Evolutionary conservation across 176 grass and related monocot species (phyloP).

Genomic region (Rhynchospora pubera): DNA sequence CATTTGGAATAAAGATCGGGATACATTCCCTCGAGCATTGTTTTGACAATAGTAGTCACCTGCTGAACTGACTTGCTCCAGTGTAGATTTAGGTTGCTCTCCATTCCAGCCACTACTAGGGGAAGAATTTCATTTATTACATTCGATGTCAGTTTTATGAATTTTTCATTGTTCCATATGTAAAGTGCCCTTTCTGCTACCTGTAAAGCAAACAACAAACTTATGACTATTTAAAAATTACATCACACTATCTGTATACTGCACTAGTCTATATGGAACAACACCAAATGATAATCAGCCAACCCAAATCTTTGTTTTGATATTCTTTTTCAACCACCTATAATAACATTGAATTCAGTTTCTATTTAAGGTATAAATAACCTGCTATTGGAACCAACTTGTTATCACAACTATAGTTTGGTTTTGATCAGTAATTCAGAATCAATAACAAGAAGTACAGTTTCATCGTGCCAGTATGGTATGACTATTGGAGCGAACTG

Average conservation of each 20-base stretch:
- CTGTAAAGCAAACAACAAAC: conserved; percentile 24
- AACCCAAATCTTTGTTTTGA: not conserved
- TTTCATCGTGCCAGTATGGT: not conserved
- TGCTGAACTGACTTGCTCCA: conserved; percentile 91
- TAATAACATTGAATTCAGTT: not conserved
- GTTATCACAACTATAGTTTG: not conserved
- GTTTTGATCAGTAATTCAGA: not conserved
- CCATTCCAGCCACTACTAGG: conserved; percentile 44
- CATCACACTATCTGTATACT: not conserved
- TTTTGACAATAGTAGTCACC: conserved; percentile 50
- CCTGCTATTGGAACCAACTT: not conserved
- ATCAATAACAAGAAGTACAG: not conserved
- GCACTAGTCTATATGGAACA: not conserved
- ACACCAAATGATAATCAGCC: not conserved
- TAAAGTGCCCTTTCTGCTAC: conserved; percentile 83
- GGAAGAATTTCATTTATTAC: conserved; percentile 53
- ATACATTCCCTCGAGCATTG: conserved; percentile 43
- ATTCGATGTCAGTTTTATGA: conserved; percentile 51
- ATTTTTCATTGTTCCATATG: conserved; percentile 79
- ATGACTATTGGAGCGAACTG: not conserved
- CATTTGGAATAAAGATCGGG: conserved; percentile 50
- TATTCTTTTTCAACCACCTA: not conserved
- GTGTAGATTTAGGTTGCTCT: conserved; percentile 60
- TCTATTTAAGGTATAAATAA: not conserved
- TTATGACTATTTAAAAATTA: not conserved